phyloP scores from a whole-genome alignment of 306 rosid genomes.

The Dicorynia guianensis region DNA sequence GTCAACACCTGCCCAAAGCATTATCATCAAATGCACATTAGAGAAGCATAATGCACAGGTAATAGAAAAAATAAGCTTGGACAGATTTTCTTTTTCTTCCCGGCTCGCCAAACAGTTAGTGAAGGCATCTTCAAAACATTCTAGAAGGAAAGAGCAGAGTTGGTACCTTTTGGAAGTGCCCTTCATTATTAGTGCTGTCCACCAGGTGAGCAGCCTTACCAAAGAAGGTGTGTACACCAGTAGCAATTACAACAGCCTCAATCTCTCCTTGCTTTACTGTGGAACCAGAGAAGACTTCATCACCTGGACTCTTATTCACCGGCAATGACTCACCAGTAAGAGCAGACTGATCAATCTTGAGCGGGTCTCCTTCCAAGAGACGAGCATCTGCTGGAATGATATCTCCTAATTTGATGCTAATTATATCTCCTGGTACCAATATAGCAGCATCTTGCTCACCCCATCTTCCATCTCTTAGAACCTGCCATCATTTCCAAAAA shows the following conservation, averaged over 20 bases:
- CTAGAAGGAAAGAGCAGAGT: background rate
- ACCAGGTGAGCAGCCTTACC: conserved; percentile 92
- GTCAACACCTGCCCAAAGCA: conserved; percentile 67
- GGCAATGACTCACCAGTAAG: conserved; percentile 88
- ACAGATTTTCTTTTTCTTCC: too few species aligned
- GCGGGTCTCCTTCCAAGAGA: conserved; percentile 75
- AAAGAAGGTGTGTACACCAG: conserved; percentile 86
- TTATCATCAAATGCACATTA: conserved; percentile 35
- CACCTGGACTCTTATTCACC: conserved; percentile 57
- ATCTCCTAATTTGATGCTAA: conserved; percentile 81
- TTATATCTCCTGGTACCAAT: conserved; percentile 77
- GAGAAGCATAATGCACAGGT: background rate
- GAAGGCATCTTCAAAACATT: background rate
- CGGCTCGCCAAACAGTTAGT: background rate
- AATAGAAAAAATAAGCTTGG: background rate
- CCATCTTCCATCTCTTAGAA: conserved; percentile 76
- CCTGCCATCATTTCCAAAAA: conserved; percentile 38
- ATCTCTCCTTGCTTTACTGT: conserved; percentile 89
- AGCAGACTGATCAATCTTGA: conserved; percentile 81
- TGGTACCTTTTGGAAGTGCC: conserved; percentile 83
- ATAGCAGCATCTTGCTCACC: conserved; percentile 71
- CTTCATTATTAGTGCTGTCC: conserved; percentile 73
- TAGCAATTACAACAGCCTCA: conserved; percentile 87
- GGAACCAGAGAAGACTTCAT: conserved; percentile 81
- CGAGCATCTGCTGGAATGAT: conserved; percentile 84